A percentile compares a stretch with the other conserved stretches of the same genome.
Conservation (phyloP, 31 red algal genomes). For the Odonthalia washingtoniensis region DNA sequence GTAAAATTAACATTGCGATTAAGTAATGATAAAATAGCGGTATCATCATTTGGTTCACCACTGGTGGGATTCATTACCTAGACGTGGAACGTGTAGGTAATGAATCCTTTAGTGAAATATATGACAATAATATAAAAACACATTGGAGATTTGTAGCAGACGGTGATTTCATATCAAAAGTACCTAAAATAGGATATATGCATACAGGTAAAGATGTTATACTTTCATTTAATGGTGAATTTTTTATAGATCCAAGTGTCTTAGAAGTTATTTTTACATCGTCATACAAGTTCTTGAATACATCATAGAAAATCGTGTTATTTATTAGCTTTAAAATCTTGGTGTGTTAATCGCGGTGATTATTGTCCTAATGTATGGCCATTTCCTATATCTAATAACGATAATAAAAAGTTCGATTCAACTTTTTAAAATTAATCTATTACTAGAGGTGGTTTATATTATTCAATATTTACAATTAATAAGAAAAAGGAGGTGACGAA, state of each 20-base stretch:
- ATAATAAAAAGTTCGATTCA: too few species aligned
- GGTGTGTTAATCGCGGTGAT: conserved; percentile 64
- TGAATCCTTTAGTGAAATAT: conserved; percentile 72
- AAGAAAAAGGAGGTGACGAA: background rate
- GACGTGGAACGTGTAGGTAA: too few species aligned
- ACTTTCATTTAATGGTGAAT: conserved; percentile 71
- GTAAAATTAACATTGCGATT: conserved; percentile 43
- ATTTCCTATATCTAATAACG: conserved; percentile 71
- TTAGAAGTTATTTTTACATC: conserved; percentile 84
- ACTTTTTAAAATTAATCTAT: too few species aligned
- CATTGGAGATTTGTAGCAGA: too few species aligned
- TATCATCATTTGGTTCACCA: conserved; percentile 83
- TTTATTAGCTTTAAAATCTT: conserved; percentile 77
- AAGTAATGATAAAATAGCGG: conserved; percentile 45
- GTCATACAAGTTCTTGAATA: conserved; percentile 63
- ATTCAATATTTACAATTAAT: too few species aligned
- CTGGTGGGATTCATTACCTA: too few species aligned
- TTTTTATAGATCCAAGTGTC: conserved; percentile 89
- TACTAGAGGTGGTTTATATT: too few species aligned
- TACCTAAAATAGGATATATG: conserved; percentile 83
- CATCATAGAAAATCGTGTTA: conserved; percentile 89
- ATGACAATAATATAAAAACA: conserved; percentile 70
- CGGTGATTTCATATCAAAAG: conserved; percentile 79
- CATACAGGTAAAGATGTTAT: conserved; percentile 88
- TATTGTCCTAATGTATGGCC: conserved; percentile 80